These are phyloP conservation scores for Colletotrichum sidae DNA, from an alignment of 2,329 filamentous ascomycete species.

Conservation along the genomic window DNA sequence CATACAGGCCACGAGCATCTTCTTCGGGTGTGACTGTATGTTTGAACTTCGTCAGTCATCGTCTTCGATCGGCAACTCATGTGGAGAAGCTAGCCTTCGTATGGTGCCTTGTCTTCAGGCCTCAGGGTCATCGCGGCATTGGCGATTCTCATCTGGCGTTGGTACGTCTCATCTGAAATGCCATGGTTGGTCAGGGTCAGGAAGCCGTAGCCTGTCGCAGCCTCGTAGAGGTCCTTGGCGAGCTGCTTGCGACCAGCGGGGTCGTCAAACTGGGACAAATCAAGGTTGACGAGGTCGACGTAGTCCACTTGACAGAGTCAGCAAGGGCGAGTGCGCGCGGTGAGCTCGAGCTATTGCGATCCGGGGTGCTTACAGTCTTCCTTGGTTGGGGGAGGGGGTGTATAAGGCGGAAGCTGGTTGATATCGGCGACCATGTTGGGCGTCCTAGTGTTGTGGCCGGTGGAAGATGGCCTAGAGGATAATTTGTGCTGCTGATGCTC, in stretches of 20 bases:
- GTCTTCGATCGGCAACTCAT: no score
- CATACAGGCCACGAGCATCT: conserved; percentile 43
- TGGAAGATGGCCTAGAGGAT: not conserved
- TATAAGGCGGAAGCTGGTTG: conserved; percentile 21
- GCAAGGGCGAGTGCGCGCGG: no score
- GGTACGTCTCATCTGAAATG: conserved; percentile 43
- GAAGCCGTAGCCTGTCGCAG: conserved; percentile 43
- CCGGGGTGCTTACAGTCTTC: conserved; percentile 21
- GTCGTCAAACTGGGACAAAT: conserved; percentile 44
- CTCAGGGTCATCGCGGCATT: conserved; percentile 44
- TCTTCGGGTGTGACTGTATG: conserved; percentile 43
- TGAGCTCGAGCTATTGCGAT: not conserved
- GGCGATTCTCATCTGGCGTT: conserved; percentile 43
- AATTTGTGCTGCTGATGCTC: not conserved
- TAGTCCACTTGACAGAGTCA: conserved; percentile 40
- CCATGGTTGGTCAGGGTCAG: conserved; percentile 44
- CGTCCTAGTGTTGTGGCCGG: not conserved
- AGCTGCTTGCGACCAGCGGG: conserved; percentile 42
- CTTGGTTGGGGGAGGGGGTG: conserved; percentile 23
- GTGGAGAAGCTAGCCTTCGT: conserved; percentile 39
- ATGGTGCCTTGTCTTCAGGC: conserved; percentile 43
- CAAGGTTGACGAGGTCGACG: conserved; percentile 43
- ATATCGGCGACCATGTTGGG: conserved; percentile 29
- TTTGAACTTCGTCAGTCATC: no score
- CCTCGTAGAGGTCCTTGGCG: conserved; percentile 44